Percentiles rank a stretch among this genome's conserved stretches.
These are phyloP conservation scores for Papiliotrema flavescens DNA, from an alignment of 1,284 basidiomycete genomes.

Conservation along the genomic window DNA sequence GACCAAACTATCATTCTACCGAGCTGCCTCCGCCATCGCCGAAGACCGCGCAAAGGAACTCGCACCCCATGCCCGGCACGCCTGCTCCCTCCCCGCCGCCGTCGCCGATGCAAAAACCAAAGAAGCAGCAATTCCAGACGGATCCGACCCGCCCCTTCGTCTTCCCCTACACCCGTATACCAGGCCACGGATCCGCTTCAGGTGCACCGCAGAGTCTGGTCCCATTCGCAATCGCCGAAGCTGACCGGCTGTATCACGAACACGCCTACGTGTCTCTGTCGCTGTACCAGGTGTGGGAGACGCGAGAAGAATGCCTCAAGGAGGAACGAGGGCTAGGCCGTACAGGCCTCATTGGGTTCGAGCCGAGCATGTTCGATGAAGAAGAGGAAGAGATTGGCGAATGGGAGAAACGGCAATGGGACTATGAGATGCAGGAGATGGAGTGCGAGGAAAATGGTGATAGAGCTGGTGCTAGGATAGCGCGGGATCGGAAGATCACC, in stretches of 20 bases:
- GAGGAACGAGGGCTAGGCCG: conserved; percentile 79
- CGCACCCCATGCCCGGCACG: conserved; percentile 59
- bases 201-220: conserved; percentile 56
- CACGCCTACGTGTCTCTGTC: conserved; percentile 89
- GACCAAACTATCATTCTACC: conserved; percentile 74
- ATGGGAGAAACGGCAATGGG: conserved; percentile 62
- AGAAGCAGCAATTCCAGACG: conserved; percentile 98
- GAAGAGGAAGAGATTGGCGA: conserved; percentile 46
- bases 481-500: conserved; percentile 68
- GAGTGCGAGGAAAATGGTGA: conserved; percentile 51
- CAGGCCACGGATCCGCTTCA: conserved; percentile 14
- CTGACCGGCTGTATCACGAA: conserved; percentile 80
- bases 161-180: conserved; percentile 79
- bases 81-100: conserved; percentile 87
- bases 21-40: conserved; percentile 31
- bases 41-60: conserved; percentile 20
- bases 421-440: conserved; percentile 58
- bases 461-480: conserved; percentile 60
- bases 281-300: conserved; percentile 90
- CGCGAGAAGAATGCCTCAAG: conserved; percentile 89
- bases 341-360: conserved; percentile 56
- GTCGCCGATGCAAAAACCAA: conserved; percentile 71
- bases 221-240: conserved; percentile 93
- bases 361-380: conserved; percentile 30
- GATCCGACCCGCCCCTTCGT: conserved; percentile 92